Conservation (phyloP, 192 early-diverging fungal species). For the Entomortierella beljakovae region DNA sequence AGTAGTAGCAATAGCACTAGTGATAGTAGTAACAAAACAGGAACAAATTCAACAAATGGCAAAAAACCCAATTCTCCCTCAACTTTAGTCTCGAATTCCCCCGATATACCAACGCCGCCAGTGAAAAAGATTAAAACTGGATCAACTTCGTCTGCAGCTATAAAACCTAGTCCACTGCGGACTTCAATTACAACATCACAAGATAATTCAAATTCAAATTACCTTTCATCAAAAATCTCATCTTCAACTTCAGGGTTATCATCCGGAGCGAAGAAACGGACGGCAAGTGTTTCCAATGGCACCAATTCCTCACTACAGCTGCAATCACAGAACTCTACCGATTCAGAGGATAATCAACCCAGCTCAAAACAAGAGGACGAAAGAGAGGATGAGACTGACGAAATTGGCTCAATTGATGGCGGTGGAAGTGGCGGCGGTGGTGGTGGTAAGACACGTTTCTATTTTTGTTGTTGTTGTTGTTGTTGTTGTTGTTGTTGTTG, state of each 20-base stretch:
- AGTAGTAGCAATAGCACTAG: not conserved
- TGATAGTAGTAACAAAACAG: not conserved
- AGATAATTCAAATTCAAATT: not conserved
- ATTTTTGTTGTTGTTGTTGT: too few species aligned
- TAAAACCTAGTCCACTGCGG: constrained; percentile 7
- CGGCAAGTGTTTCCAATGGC: constrained; percentile 7
- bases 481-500: too few species aligned
- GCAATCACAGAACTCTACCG: not conserved
- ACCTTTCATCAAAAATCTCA: not conserved
- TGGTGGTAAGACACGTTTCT: too few species aligned
- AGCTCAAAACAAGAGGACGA: not conserved
- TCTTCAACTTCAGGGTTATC: not conserved
- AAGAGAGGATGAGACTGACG: not conserved
- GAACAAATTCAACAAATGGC: not conserved
- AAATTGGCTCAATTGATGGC: not conserved
- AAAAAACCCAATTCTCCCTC: not conserved
- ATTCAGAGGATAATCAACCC: too few species aligned
- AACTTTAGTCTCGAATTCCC: not conserved
- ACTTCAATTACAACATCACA: constrained; percentile 6
- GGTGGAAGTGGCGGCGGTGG: too few species aligned
- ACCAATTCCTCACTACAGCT: not conserved
- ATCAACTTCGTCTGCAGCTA: constrained; percentile 4
- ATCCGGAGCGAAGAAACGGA: constrained; percentile 2
- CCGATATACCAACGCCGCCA: not conserved
- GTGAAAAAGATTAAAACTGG: constrained; percentile 17